Base-by-base conservation (phyloP, 1,139 yeast genomes). In the Yamadazyma pseudoaaseri region DNA sequence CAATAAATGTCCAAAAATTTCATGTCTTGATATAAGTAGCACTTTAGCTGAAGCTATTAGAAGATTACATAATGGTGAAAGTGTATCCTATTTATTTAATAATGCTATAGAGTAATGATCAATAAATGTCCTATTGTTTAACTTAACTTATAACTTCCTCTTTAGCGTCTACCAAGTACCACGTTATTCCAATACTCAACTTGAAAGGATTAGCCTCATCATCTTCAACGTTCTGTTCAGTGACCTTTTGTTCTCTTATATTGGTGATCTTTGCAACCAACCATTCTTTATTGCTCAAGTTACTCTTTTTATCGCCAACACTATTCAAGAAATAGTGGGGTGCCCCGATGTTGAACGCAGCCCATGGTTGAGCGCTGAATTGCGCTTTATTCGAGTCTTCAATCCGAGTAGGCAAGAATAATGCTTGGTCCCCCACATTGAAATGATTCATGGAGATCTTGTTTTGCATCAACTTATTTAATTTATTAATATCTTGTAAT, bases 41-140 rank as follows among this genome's bases (percentile, higher is more conserved):
- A 94, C 87, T 12, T 65, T 92, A 41, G 97, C 97, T n/a, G 98
- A 92, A 66, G 85, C 96, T 38, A 85, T 92, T 43, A 82, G 98
- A 65, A 82, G 98, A 56, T 74, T 92, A 55, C 98, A 92, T 64
- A 90, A 92, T 56, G 98, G 98, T 56, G 98, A 92, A 66, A 83
- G 95, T 65, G 89, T 89, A 36, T 85, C 95, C 23, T 90, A 86
- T 65, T 71, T 90, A 50, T 92, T 92, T 63, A 80, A 86, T 45
- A 79, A 86, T 59, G 87, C 49, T 29, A 38, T 40, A 13, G 40
- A 38, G 26, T 35, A 29, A 24, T n/a, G n/a, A n/a, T n/a, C n/a
- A n/a, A n/a, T n/a, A n/a, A n/a, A n/a, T n/a, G n/a, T 20, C 12
- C n/a, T 8, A n/a, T 22, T 22, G 9, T 10, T 11, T 10, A 8